phyloP scores from a whole-genome alignment of 176 grass and related monocot species.

The Rhynchospora tenuis region DNA sequence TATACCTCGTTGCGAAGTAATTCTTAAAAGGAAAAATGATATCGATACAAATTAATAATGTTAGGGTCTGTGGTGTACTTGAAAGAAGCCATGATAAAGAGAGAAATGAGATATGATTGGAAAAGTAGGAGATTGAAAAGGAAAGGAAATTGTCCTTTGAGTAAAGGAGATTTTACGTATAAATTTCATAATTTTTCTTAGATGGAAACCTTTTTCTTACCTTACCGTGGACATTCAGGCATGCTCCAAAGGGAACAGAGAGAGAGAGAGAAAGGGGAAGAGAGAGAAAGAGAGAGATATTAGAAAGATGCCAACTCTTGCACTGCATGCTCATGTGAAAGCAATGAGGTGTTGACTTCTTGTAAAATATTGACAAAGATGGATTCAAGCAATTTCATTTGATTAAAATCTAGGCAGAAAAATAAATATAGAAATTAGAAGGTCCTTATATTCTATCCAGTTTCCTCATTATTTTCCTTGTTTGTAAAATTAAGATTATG shows the following conservation, averaged over 20 bases:
- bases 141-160: background rate
- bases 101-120: conserved; percentile 6
- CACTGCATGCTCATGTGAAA: conserved; percentile 27
- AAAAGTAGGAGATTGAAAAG: background rate
- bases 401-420: conserved; percentile 6
- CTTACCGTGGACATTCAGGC: conserved; percentile 81
- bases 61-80: conserved; percentile 13
- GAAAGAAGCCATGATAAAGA: conserved; percentile 8
- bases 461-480: conserved; percentile 15
- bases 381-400: background rate
- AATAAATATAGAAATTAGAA: background rate
- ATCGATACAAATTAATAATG: background rate
- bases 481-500: conserved; percentile 11
- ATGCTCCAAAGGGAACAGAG: conserved; percentile 32
- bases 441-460: background rate
- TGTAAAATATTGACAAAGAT: conserved; percentile 14
- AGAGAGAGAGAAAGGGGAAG: conserved; percentile 8
- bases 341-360: conserved; percentile 22
- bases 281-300: background rate
- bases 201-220: conserved; percentile 38
- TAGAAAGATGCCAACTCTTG: conserved; percentile 21
- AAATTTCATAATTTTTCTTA: conserved; percentile 12
- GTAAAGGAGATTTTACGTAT: background rate
- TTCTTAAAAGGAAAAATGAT: background rate
- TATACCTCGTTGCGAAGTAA: background rate